phyloP scores from a whole-genome alignment of 495 filamentous ascomycete genomes.

The Bryoglossum gracile region DNA sequence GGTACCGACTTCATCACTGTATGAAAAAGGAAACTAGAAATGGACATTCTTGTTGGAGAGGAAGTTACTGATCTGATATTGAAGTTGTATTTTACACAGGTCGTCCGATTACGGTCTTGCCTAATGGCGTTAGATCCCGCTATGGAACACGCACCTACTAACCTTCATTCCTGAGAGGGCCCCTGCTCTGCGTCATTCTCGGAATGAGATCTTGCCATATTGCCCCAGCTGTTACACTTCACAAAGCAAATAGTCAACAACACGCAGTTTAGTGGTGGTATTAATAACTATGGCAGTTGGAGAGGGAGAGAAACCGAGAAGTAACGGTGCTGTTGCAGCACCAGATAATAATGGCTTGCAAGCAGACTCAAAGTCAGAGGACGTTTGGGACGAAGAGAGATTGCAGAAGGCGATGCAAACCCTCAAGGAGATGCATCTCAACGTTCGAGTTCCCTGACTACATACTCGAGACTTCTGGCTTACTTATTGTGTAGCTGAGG shows the following conservation, averaged over 20 bases:
- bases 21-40: too few species aligned
- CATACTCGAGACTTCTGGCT: background rate
- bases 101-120: too few species aligned
- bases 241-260: background rate
- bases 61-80: too few species aligned
- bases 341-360: background rate
- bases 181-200: background rate
- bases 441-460: slow-evolving; percentile 9
- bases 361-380: slow-evolving; percentile 3
- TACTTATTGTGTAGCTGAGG: slow-evolving; percentile 29
- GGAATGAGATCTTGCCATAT: background rate
- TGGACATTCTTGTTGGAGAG: too few species aligned
- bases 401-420: slow-evolving; percentile 21
- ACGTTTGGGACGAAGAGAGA: slow-evolving; percentile 24
- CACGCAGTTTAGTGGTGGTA: background rate
- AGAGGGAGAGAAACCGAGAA: background rate
- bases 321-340: background rate
- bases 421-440: slow-evolving; percentile 27
- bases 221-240: background rate
- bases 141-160: background rate
- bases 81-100: too few species aligned
- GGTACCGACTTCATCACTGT: too few species aligned
- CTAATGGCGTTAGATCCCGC: background rate
- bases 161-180: background rate
- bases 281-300: background rate